These are phyloP conservation scores for Avicennia marina DNA, from an alignment of 257 asterid species.

Conservation along the genomic window DNA sequence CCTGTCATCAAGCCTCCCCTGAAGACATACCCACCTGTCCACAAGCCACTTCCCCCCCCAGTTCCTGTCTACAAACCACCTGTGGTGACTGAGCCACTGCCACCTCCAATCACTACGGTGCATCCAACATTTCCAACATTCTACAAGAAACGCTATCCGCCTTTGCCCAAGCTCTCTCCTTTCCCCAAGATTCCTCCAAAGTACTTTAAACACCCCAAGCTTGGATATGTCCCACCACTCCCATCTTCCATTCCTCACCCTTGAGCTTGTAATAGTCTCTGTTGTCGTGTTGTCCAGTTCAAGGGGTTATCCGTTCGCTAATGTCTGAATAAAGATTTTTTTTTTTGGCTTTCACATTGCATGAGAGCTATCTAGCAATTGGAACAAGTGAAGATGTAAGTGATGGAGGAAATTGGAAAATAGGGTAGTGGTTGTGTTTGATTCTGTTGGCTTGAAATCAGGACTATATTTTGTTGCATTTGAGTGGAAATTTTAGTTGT, in stretches of 20 bases:
- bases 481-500: too few relatives aligned
- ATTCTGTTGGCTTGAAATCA: too few relatives aligned
- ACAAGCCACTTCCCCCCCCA: slow-evolving; percentile 31
- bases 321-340: slow-evolving; percentile 1
- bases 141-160: too few relatives aligned
- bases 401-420: too few relatives aligned
- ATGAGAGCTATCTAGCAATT: not conserved
- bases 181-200: slow-evolving; percentile 46
- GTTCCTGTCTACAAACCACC: slow-evolving; percentile 25
- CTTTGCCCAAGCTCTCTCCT: slow-evolving; percentile 32
- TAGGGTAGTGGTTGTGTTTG: too few relatives aligned
- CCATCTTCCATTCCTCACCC: slow-evolving; percentile 38
- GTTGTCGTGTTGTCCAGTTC: not conserved
- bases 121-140: too few relatives aligned
- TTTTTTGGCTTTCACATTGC: not conserved
- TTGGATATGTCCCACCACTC: slow-evolving; percentile 39
- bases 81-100: slow-evolving; percentile 10
- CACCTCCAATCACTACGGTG: slow-evolving; percentile 16
- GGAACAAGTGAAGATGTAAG: too few relatives aligned
- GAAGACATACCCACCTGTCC: too few relatives aligned
- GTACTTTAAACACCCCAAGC: slow-evolving; percentile 39
- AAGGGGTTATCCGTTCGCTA: slow-evolving; percentile 15
- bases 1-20: too few relatives aligned
- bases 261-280: slow-evolving; percentile 12
- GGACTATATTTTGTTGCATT: too few relatives aligned